These are phyloP conservation scores for Rheum nobile DNA, from an alignment of 148 eudicot genomes.

Conservation along the genomic window DNA sequence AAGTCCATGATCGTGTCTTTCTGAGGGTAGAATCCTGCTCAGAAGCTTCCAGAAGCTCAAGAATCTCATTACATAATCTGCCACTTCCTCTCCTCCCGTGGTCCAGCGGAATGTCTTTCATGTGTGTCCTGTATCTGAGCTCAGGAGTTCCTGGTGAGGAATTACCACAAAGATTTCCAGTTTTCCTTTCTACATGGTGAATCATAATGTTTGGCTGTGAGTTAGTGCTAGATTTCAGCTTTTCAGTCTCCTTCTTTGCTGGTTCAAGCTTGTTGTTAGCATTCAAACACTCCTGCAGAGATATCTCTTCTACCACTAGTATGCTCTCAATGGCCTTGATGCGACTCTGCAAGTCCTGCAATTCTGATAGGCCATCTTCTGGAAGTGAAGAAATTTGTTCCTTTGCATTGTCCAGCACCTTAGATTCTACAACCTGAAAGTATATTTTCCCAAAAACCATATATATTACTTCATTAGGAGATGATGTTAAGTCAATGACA, in stretches of 20 bases:
- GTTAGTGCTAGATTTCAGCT: conserved; percentile 26
- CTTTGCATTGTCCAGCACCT: conserved; percentile 1
- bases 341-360: conserved; percentile 51
- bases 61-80: conserved; percentile 53
- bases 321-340: conserved; percentile 50
- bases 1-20: conserved; percentile 22
- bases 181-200: conserved; percentile 13
- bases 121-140: conserved; percentile 28
- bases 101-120: conserved; percentile 91
- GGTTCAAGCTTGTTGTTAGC: conserved; percentile 27
- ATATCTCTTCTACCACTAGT: conserved; percentile 26
- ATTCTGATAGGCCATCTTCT: conserved; percentile 28
- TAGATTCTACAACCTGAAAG: conserved; percentile 18
- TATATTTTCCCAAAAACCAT: neutral
- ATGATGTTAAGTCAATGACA: neutral
- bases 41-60: conserved; percentile 67
- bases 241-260: conserved; percentile 35
- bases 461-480: neutral
- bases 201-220: conserved; percentile 13
- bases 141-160: conserved; percentile 30
- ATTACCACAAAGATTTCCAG: conserved; percentile 13
- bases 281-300: conserved; percentile 19
- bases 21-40: conserved; percentile 22
- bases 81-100: conserved; percentile 37
- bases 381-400: conserved; percentile 17